Evolutionary conservation across 2,329 filamentous ascomycete species (phyloP).

Genomic region (Fusarium sarcochroum): DNA sequence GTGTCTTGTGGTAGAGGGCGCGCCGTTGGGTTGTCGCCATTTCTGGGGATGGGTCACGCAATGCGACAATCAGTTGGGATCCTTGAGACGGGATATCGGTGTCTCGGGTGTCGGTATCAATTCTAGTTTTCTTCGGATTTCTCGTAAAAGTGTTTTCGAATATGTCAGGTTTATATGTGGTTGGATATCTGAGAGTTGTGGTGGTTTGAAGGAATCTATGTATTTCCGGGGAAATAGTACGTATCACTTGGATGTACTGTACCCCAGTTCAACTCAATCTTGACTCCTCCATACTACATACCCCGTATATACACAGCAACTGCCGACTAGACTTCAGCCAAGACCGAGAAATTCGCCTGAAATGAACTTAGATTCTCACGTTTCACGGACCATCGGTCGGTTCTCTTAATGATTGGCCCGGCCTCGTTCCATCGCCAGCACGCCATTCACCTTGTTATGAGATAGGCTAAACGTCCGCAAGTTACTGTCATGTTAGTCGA

Average conservation of each 20-base stretch:
- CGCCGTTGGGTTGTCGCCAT: conserved; percentile 43
- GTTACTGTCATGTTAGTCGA: conserved; percentile 25
- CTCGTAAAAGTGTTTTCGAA: accelerated
- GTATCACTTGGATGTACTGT: background rate
- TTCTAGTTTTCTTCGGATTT: background rate
- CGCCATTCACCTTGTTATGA: conserved; percentile 37
- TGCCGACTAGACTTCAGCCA: accelerated
- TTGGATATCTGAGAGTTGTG: conserved; percentile 3
- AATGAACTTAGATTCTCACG: background rate
- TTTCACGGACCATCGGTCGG: conserved; percentile 43
- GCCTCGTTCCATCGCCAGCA: conserved; percentile 23
- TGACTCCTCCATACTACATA: background rate
- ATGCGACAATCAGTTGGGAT: conserved; percentile 22
- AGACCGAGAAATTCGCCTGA: conserved; percentile 7
- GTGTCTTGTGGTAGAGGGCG: conserved; percentile 10
- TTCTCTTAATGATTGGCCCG: conserved; percentile 40
- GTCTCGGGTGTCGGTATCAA: background rate
- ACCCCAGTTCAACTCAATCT: background rate
- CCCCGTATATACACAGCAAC: background rate
- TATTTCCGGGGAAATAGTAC: background rate
- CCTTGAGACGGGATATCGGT: background rate
- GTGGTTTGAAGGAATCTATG: background rate
- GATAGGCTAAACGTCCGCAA: conserved; percentile 27
- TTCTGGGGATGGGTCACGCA: conserved; percentile 46
- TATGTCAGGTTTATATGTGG: accelerated